Evolutionary conservation across 768 basidiomycete species (phyloP).

Genomic region (Polyporus arcularius): DNA sequence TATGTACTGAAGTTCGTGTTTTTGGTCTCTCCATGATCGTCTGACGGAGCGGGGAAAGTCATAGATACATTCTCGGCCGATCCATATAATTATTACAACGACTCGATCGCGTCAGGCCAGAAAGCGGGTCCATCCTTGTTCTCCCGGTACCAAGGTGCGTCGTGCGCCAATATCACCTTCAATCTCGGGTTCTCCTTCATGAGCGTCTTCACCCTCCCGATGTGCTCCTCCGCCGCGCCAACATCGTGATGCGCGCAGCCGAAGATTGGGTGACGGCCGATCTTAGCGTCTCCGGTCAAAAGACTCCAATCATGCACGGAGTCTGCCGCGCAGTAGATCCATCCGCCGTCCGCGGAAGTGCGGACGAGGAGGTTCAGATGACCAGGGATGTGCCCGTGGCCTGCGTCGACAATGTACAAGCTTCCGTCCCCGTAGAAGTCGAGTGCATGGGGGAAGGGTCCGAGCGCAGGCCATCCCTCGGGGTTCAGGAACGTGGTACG

Average conservation of each 20-base stretch:
- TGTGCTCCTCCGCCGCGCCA: constrained; percentile 43
- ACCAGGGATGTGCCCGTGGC: constrained; percentile 51
- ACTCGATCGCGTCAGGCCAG: constrained; percentile 26
- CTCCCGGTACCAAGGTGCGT: constrained; percentile 49
- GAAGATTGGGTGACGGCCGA: constrained; percentile 43
- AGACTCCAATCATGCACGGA: constrained; percentile 56
- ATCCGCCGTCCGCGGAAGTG: constrained; percentile 51
- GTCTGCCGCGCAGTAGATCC: constrained; percentile 59
- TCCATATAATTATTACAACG: neutral
- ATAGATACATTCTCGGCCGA: too few species aligned
- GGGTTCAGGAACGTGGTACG: constrained; percentile 24
- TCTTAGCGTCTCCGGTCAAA: constrained; percentile 44
- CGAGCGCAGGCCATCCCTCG: constrained; percentile 40
- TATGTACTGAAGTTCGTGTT: too few species aligned
- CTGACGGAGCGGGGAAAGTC: too few species aligned
- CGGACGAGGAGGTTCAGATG: constrained; percentile 58
- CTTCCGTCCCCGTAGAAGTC: constrained; percentile 61
- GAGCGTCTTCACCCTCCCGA: constrained; percentile 41
- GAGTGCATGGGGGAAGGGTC: constrained; percentile 49
- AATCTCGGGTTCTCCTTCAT: constrained; percentile 30
- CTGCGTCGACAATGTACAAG: constrained; percentile 56
- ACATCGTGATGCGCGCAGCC: constrained; percentile 43
- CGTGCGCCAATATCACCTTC: constrained; percentile 53
- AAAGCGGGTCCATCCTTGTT: constrained; percentile 46
- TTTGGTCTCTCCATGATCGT: too few species aligned